These are phyloP conservation scores for Corynespora cassiicola DNA, from an alignment of 2,329 filamentous ascomycete genomes.

Conservation along the genomic window DNA sequence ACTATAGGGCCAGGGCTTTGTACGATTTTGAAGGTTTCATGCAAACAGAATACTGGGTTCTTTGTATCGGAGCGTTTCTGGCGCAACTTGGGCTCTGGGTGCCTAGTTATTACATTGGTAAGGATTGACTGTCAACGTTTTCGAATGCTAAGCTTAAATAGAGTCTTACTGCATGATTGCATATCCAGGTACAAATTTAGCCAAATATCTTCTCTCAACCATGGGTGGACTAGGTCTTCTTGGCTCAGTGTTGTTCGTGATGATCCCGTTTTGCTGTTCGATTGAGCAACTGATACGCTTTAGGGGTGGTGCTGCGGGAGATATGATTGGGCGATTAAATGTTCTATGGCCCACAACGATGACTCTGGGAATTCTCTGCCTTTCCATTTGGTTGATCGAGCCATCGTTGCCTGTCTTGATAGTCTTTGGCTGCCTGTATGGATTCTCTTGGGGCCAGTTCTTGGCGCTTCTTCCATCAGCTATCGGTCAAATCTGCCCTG, in stretches of 20 bases:
- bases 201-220: constrained; percentile 54
- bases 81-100: constrained; percentile 38
- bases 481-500: constrained; percentile 73
- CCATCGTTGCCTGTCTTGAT: constrained; percentile 63
- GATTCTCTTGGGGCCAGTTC: constrained; percentile 72
- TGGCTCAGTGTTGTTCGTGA: no score
- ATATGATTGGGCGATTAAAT: constrained; percentile 62
- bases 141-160: constrained; percentile 3
- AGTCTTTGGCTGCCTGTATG: constrained; percentile 71
- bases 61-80: constrained; percentile 33
- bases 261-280: neutral
- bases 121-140: no score
- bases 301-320: constrained; percentile 59
- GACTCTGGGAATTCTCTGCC: constrained; percentile 50
- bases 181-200: constrained; percentile 54
- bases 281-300: constrained; percentile 21
- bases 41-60: constrained; percentile 36
- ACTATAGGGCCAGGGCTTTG: constrained; percentile 29
- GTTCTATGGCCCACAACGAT: constrained; percentile 58
- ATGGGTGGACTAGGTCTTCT: constrained; percentile 60
- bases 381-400: constrained; percentile 63
- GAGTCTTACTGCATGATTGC: constrained; percentile 66
- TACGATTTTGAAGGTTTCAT: constrained; percentile 44
- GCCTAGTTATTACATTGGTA: constrained; percentile 46
- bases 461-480: constrained; percentile 68